Conservation (phyloP, 2,329 filamentous ascomycete species). For the Metarhizium robertsii region DNA sequence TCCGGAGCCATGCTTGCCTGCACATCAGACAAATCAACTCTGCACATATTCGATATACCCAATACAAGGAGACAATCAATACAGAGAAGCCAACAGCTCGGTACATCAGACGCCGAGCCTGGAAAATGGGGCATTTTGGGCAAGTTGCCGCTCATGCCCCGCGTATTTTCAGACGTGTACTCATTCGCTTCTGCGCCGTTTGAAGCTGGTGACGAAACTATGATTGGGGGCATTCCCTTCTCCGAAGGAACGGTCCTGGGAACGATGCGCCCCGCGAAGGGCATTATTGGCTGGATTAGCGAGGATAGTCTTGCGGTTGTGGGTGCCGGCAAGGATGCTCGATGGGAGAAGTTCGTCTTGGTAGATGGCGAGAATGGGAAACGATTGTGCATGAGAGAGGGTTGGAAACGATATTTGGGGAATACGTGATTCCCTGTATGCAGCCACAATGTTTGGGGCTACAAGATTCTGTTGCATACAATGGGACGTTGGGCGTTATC, state of each 20-base stretch:
- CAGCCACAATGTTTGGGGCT: not conserved
- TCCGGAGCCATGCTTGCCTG: conserved; percentile 73
- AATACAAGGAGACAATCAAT: conserved; percentile 35
- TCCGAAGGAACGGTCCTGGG: conserved; percentile 37
- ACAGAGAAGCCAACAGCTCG: conserved; percentile 21
- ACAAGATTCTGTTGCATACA: not conserved
- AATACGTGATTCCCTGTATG: conserved; percentile 19
- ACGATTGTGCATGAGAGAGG: conserved; percentile 58
- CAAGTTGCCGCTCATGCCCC: conserved; percentile 75
- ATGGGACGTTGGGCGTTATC: not conserved
- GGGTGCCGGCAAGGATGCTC: conserved; percentile 67
- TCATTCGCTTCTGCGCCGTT: conserved; percentile 76
- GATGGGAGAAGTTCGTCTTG: conserved; percentile 82
- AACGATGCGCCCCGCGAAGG: conserved; percentile 60
- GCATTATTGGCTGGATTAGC: conserved; percentile 74
- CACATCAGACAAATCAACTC: conserved; percentile 91
- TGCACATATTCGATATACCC: conserved; percentile 87
- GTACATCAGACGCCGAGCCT: conserved; percentile 27
- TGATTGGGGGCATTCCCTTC: conserved; percentile 33
- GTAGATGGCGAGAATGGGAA: conserved; percentile 59
- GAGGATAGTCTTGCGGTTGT: conserved; percentile 68
- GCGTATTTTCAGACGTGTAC: conserved; percentile 82
- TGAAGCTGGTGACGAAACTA: conserved; percentile 67
- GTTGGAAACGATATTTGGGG: conserved; percentile 71
- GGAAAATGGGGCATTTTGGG: conserved; percentile 82